Percentiles rank a stretch among this genome's conserved stretches.
Conservation (phyloP, 2,329 filamentous ascomycete species). For the Thielaviopsis populi region DNA sequence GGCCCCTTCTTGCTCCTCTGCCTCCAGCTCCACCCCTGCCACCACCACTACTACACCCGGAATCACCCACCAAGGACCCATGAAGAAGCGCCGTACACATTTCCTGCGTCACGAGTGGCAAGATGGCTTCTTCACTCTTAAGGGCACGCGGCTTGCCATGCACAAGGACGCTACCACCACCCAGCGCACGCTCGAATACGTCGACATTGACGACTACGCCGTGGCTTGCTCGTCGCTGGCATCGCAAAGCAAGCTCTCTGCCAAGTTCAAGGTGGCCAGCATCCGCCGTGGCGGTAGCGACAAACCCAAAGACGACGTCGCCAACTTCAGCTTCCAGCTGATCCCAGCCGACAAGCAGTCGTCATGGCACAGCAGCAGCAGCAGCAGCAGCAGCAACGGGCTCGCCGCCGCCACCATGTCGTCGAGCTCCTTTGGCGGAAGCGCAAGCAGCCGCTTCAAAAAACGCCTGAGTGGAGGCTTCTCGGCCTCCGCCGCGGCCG, state of each 20-base stretch:
- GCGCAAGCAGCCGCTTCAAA: slow-evolving; percentile 8
- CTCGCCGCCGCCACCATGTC: slow-evolving; percentile 18
- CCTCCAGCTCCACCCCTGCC: slow-evolving; percentile 34
- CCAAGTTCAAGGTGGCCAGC: slow-evolving; percentile 70
- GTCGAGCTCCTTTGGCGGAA: slow-evolving; percentile 2
- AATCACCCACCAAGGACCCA: slow-evolving; percentile 64
- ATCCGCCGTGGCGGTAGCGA: slow-evolving; percentile 38
- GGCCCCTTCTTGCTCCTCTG: slow-evolving; percentile 40
- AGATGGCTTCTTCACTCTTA: slow-evolving; percentile 78
- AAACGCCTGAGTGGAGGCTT: slow-evolving; percentile 10
- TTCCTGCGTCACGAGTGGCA: slow-evolving; percentile 89
- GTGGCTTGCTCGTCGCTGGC: slow-evolving; percentile 69
- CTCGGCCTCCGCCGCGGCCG: slow-evolving; percentile 7
- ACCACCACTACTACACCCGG: slow-evolving; percentile 31
- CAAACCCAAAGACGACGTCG: slow-evolving; percentile 39
- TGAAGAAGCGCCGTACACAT: slow-evolving; percentile 85
- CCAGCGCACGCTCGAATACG: slow-evolving; percentile 54
- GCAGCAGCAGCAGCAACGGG: slow-evolving; percentile 22
- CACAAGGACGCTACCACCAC: slow-evolving; percentile 45
- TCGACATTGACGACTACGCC: slow-evolving; percentile 79
- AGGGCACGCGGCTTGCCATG: slow-evolving; percentile 59
- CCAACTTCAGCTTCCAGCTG: slow-evolving; percentile 72
- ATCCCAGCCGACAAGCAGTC: slow-evolving; percentile 50
- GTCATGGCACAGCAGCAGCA: slow-evolving; percentile 17
- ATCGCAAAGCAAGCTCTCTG: slow-evolving; percentile 64